Evolutionary conservation across 176 grass and related monocot genomes (phyloP).

Genomic region (Alloteropsis semialata): DNA sequence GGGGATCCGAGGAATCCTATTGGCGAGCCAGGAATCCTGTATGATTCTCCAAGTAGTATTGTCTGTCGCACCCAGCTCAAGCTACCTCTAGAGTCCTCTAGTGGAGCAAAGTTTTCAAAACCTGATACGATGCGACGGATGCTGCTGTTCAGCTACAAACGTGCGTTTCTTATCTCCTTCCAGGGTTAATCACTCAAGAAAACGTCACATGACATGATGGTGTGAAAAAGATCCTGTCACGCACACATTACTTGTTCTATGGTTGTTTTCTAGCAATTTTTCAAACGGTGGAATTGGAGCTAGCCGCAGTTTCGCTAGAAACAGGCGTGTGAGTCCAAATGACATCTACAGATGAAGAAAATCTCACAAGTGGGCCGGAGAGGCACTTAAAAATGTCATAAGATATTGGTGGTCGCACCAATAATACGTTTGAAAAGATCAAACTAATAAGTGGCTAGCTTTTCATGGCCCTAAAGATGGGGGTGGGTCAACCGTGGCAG

Average conservation of each 20-base stretch:
- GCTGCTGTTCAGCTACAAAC: neutral
- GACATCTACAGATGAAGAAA: neutral
- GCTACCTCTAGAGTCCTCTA: too few relatives aligned
- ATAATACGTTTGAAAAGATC: slow-evolving; percentile 14
- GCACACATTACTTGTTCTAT: neutral
- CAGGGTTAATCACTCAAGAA: neutral
- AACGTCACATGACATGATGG: neutral
- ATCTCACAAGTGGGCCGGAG: neutral
- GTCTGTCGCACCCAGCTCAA: too few relatives aligned
- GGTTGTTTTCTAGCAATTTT: neutral
- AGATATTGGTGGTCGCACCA: neutral
- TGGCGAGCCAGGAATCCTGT: neutral
- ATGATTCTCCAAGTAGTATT: too few relatives aligned
- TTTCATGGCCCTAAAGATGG: neutral
- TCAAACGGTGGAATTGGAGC: neutral
- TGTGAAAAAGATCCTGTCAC: neutral
- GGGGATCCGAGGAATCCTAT: neutral
- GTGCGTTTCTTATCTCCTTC: neutral
- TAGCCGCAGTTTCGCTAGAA: slow-evolving; percentile 27
- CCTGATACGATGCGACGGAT: neutral
- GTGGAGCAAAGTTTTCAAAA: neutral
- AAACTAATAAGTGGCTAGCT: neutral
- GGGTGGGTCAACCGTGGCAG: too few relatives aligned
- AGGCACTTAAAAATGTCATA: neutral
- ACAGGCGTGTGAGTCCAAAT: neutral